Conservation (phyloP, 331 rosid species). For the Telfairia occidentalis region DNA sequence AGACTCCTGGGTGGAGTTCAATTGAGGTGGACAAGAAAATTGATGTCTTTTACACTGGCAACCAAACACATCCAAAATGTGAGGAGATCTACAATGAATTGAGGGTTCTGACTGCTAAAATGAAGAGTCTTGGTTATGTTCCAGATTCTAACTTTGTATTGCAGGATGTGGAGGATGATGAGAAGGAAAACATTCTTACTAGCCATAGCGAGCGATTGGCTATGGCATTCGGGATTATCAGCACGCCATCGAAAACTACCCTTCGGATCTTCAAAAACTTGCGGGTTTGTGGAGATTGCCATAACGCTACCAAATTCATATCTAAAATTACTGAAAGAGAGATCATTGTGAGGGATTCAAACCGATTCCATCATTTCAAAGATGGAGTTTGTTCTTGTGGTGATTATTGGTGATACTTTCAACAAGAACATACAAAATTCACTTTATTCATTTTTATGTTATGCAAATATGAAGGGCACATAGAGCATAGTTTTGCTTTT, state of each 20-base stretch:
- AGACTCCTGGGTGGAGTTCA: slow-evolving; percentile 45
- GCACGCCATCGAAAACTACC: slow-evolving; percentile 23
- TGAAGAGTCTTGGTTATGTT: slow-evolving; percentile 31
- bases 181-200: slow-evolving; percentile 33
- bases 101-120: slow-evolving; percentile 26
- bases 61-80: slow-evolving; percentile 33
- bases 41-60: slow-evolving; percentile 27
- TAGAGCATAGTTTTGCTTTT: neutral
- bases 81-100: slow-evolving; percentile 29
- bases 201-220: slow-evolving; percentile 42
- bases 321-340: slow-evolving; percentile 26
- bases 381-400: slow-evolving; percentile 40
- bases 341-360: slow-evolving; percentile 36
- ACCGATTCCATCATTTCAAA: slow-evolving; percentile 42
- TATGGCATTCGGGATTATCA: slow-evolving; percentile 31
- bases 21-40: slow-evolving; percentile 28
- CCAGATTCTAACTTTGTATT: slow-evolving; percentile 33
- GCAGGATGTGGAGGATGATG: slow-evolving; percentile 49
- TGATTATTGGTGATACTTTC: slow-evolving; percentile 32
- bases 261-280: slow-evolving; percentile 35
- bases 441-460: neutral
- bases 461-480: neutral
- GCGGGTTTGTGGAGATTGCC: slow-evolving; percentile 32
- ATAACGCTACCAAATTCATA: slow-evolving; percentile 23
- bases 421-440: neutral